Percentiles rank a stretch among this genome's conserved stretches.
Evolutionary conservation across 2,329 filamentous ascomycete species (phyloP).

Genomic region (Acrocalymma vagum): DNA sequence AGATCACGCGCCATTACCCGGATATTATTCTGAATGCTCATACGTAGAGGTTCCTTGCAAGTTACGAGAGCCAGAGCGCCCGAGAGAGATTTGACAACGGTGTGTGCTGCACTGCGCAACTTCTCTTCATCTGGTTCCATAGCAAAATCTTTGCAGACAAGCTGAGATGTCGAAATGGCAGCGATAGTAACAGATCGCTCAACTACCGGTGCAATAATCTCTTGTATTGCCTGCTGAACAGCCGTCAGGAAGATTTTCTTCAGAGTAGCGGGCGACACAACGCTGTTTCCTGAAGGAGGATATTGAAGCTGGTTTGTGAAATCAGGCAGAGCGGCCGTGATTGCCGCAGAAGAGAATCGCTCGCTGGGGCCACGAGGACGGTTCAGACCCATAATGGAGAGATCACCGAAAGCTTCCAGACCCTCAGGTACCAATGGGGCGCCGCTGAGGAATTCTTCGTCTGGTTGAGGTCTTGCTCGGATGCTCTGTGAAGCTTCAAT

Average conservation of each 20-base stretch:
- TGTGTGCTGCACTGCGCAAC: constrained; percentile 84
- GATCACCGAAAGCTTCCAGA: constrained; percentile 82
- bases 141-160: constrained; percentile 95
- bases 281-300: constrained; percentile 73
- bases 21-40: constrained; percentile 98
- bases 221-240: constrained; percentile 87
- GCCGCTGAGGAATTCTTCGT: constrained; percentile 63
- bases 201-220: constrained; percentile 97
- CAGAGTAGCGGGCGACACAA: constrained; percentile 71
- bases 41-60: constrained; percentile 93
- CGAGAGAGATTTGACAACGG: constrained; percentile 93
- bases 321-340: constrained; percentile 84
- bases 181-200: constrained; percentile 98
- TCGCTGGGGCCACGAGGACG: constrained; percentile 72
- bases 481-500: constrained; percentile 90
- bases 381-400: constrained; percentile 71
- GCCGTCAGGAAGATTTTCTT: constrained; percentile 82
- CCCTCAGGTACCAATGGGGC: constrained; percentile 69
- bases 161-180: constrained; percentile 93
- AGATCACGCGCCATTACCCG: constrained; percentile 77
- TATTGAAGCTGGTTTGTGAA: constrained; percentile 81
- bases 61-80: constrained; percentile 96
- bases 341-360: constrained; percentile 77
- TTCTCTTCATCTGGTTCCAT: constrained; percentile 91
- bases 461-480: constrained; percentile 74